Evolutionary conservation across 192 early-diverging fungal genomes (phyloP), one percentile per base, ranked within the genome.

Genomic region (Gorgonomyces haynaldii): DNA sequence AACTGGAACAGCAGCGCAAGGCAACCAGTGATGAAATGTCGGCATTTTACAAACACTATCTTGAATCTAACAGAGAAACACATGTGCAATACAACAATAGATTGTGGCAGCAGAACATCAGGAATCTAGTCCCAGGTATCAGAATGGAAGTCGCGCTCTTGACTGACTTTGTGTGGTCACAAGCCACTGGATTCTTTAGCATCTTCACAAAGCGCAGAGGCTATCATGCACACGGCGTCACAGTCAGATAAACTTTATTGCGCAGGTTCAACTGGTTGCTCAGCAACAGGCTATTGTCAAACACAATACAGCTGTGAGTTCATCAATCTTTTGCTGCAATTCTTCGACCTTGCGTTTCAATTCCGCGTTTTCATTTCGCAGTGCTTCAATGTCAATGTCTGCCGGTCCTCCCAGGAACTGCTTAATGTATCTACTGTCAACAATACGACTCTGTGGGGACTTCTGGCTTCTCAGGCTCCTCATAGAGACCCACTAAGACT

Each of bases 381-480:
- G 45, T 0, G 70, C 73, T 42, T 77, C 76, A 9, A 66, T 61
- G 37, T 77, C 76, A 2, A 71, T 56, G 28, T 70, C 76, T 15
- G 68, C 64, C 4, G 76, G 70, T 0, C 76, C 76, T 15, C 67
- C 69, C 0, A 79, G 56, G 53, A 77, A 79, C 42, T 76, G 73
- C 39, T 79, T 77, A 41, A 79, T 63, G 50, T 64, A 78, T 32
- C 71, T 75, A 25, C 3, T 37, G 21, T 1, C 29, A 23, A 19
- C 5, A 13, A 4, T n/a, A 23, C 5, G 45, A 76, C 68, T 79
- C 76, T 27, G 73, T 53, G 13, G 76, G 70, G n/a, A 34, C 63
- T 48, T 79, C 76, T 24, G 76, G 76, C 49, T 79, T 79, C 46
- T 79, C 76, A 1, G 76, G 74, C 46, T 79, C 74, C 43, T 79